Conservation (phyloP, 306 rosid species). For the Casuarina equisetifolia region DNA sequence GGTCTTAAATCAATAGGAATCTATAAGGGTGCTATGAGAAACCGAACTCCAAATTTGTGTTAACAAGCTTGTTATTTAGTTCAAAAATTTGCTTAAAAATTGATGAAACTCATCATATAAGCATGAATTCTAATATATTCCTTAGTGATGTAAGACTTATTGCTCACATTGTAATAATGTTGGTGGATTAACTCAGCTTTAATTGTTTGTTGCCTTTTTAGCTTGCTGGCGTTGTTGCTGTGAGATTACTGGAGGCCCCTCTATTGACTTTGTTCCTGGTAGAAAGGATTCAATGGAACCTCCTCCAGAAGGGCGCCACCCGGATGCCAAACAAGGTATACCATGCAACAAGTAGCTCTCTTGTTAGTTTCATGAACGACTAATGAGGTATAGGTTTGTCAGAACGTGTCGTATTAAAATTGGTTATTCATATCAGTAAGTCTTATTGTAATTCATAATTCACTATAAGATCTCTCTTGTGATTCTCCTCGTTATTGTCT, state of each 20-base stretch:
- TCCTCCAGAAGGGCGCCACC: conserved; percentile 78
- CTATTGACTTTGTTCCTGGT: conserved; percentile 70
- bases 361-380: too few relatives aligned
- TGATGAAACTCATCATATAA: too few relatives aligned
- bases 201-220: conserved; percentile 31
- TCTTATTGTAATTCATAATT: too few relatives aligned
- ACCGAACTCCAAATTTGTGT: too few relatives aligned
- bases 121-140: neutral
- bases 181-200: conserved; percentile 5
- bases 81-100: too few relatives aligned
- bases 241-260: conserved; percentile 92
- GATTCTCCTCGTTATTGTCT: neutral
- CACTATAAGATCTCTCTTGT: too few relatives aligned
- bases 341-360: neutral
- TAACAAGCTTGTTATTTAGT: too few relatives aligned
- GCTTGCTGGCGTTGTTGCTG: conserved; percentile 95
- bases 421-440: too few relatives aligned
- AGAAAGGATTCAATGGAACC: conserved; percentile 72
- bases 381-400: too few relatives aligned
- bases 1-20: too few relatives aligned
- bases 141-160: neutral
- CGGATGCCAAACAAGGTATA: conserved; percentile 76
- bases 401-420: too few relatives aligned
- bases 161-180: neutral
- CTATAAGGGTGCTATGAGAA: too few relatives aligned